Evolutionary conservation across 2,329 filamentous ascomycete species (phyloP).

Genomic region (Diaporthe citrichinensis): DNA sequence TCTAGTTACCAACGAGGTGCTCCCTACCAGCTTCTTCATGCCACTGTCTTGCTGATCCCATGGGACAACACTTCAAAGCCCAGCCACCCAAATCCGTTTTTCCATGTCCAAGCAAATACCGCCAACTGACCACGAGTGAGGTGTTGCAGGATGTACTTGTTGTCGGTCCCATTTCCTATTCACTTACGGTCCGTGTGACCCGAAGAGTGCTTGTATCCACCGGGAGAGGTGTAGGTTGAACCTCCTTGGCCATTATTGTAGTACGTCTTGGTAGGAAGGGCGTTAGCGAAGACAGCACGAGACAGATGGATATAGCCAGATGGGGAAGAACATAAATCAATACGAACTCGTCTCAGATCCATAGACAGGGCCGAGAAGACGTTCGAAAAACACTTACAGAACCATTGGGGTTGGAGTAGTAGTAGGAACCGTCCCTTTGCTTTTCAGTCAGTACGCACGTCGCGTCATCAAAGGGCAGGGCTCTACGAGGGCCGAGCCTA

Average conservation of each 20-base stretch:
- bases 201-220: slow-evolving; percentile 53
- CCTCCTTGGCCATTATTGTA: slow-evolving; percentile 72
- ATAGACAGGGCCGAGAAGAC: background rate
- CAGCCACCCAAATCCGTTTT: background rate
- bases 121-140: background rate
- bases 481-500: slow-evolving; percentile 49
- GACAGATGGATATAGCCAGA: background rate
- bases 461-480: background rate
- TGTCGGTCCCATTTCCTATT: background rate
- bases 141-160: background rate
- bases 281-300: background rate
- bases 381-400: slow-evolving; percentile 52
- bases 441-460: background rate
- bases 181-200: slow-evolving; percentile 43
- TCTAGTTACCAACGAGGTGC: background rate
- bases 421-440: slow-evolving; percentile 74
- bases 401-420: slow-evolving; percentile 79
- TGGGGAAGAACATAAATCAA: background rate
- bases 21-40: background rate
- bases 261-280: slow-evolving; percentile 62
- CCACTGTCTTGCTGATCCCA: background rate
- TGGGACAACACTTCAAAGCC: background rate
- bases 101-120: background rate
- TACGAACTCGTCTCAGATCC: too few species aligned
- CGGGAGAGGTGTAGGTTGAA: slow-evolving; percentile 72